Evolutionary conservation across 129 eudicot genomes (phyloP), one percentile per base, ranked within the genome.

Genomic region (Centrapalus pauciflorus): DNA sequence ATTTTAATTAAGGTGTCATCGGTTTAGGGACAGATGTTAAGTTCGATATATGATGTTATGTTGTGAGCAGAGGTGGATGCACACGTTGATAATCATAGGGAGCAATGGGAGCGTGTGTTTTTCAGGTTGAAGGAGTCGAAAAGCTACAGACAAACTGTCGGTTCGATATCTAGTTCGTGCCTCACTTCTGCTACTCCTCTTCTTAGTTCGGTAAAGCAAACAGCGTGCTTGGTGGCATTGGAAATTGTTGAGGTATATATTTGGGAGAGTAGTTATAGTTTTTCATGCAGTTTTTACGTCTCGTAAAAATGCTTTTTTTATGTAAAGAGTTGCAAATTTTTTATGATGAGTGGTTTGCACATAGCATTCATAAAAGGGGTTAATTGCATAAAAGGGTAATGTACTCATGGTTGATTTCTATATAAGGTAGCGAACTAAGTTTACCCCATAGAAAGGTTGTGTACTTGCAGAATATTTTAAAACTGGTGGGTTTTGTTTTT

Each of bases 151-250:
- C 76, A 75, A 52, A 84, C 83, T 1, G 92, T 93, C 77, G 99
- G 96, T 68, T 93, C 96, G 20, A 76, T 93, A 52, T 80, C 80
- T 38, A 88, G 72, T 38, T 93, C 99, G 49, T 88, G 96, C 63
- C 61, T 89, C 54, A 71, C 80, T 45, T 78, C 92, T 67, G 92
- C 81, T n/a, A 86, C 83, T 55, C 96, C 99, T 55, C 69, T 93
- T 28, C 79, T 93, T 69, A 75, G 87, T 70, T 89, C 96, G 24
- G 66, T 60, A 9, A 83, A 84, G 67, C 89, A 85, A 77, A 79
- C 76, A 69, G 79, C 78, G 64, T 81, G 90, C 82, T 77, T 93
- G 78, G 32, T 81, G 23, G 84, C 99, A 40, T 70, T 93, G 59
- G 79, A 84, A 25, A 80, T 89, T 61, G 52, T 86, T 35, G 95